Evolutionary conservation across 2,329 filamentous ascomycete genomes (phyloP), one percentile per base, ranked within the genome.

Genomic region (Talaromyces sp.): DNA sequence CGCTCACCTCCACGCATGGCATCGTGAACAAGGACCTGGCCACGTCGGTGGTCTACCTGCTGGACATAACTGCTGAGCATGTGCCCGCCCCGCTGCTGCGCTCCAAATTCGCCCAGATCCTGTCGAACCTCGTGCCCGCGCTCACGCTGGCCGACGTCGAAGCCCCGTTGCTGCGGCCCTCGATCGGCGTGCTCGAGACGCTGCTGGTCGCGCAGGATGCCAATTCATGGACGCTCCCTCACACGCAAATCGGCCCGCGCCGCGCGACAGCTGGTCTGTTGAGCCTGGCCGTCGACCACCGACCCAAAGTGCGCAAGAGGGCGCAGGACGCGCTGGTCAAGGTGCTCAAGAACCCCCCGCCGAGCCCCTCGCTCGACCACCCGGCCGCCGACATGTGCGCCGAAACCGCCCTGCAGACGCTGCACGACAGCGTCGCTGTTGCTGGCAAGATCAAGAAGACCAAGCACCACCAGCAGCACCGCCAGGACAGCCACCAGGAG

Each of bases 301-400:
- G 93, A 61, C 95, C 95, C 2, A 99, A 99, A 79, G 92, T 98
- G 55, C 86, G 95, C 68, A 97, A 95, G 84, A 83, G 93, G 75
- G 92, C 95, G 7, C 91, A 96, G 74, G 93, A 98, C 71, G 92
- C 93, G 2, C 77, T 99, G 67, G 87, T 88, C 58, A 90, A 88
- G 65, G 87, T 99, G 4, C 83, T 99, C 62, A 88, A 88, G 75
- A 89, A 87, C 64, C 91, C 92, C 9, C 95, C 95, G 0, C 93
- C 93, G 0, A 96, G 91, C 65, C 95, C 95, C 1, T 93, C 91
- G 3, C 78, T 97, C 63, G 95, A 99, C 67, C 95, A 99, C 72
- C 95, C 95, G 1, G 95, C 92, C 28, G 90, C 93, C 54, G 93
- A 96, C 72, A 93, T 98, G 87, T 98, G 93, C 78, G 95, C 95